Evolutionary conservation across 352 stramenopile genomes (phyloP).

Genomic region (Phytophthora citrophthora): DNA sequence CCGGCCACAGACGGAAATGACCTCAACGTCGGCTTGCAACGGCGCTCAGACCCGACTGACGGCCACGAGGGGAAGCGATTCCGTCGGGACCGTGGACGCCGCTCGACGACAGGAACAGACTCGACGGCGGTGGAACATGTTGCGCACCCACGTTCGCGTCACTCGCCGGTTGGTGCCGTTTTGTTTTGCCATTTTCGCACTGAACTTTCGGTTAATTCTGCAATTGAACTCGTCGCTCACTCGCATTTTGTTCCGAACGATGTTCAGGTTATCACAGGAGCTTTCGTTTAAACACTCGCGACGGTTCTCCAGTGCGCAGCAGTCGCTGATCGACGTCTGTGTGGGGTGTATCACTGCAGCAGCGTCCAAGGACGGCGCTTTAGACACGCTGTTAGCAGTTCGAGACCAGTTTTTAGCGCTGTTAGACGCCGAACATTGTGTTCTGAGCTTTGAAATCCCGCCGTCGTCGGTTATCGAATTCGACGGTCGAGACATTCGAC

Average conservation of each 20-base stretch:
- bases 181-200: background rate
- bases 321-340: slow-evolving; percentile 54
- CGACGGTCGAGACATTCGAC: slow-evolving; percentile 56
- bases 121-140: slow-evolving; percentile 55
- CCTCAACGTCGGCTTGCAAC: slow-evolving; percentile 20
- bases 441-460: slow-evolving; percentile 58
- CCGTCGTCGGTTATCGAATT: slow-evolving; percentile 59
- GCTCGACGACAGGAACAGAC: slow-evolving; percentile 16
- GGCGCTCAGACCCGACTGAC: background rate
- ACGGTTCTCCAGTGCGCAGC: slow-evolving; percentile 58
- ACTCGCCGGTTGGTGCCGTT: slow-evolving; percentile 54
- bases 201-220: slow-evolving; percentile 4
- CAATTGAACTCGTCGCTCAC: slow-evolving; percentile 6
- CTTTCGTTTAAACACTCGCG: slow-evolving; percentile 49
- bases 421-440: slow-evolving; percentile 66
- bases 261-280: slow-evolving; percentile 57
- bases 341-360: background rate
- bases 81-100: background rate
- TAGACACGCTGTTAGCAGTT: slow-evolving; percentile 33
- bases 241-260: slow-evolving; percentile 3
- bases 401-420: slow-evolving; percentile 69
- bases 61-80: background rate
- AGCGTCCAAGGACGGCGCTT: slow-evolving; percentile 3
- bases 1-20: slow-evolving; percentile 14
- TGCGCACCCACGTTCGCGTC: slow-evolving; percentile 71